These are phyloP conservation scores for Trametes meyenii DNA, from an alignment of 768 basidiomycete genomes.

Conservation along the genomic window DNA sequence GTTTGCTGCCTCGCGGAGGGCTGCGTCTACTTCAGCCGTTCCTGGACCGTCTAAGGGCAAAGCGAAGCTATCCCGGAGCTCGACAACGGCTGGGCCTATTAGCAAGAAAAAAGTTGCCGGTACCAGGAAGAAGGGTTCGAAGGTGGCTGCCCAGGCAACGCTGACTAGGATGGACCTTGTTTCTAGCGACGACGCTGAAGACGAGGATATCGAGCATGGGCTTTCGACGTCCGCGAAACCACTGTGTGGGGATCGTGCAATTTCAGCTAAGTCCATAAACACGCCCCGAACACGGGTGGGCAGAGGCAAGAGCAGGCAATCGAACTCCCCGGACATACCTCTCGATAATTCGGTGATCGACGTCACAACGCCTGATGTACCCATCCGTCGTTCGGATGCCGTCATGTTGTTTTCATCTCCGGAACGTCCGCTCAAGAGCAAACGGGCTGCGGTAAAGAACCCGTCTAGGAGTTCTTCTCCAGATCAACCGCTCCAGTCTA, in stretches of 20 bases:
- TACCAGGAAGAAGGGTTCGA: neutral
- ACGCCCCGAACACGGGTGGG: neutral
- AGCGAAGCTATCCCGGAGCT: conserved; percentile 25
- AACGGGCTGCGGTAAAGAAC: neutral
- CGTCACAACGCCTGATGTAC: conserved; percentile 34
- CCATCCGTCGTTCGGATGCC: conserved; percentile 13
- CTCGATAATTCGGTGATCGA: conserved; percentile 34
- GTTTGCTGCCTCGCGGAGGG: conserved; percentile 46
- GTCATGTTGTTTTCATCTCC: conserved; percentile 13
- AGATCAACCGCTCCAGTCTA: conserved; percentile 9
- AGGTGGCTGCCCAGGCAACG: conserved; percentile 26
- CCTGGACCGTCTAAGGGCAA: conserved; percentile 35
- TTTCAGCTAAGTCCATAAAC: neutral
- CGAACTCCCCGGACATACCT: conserved; percentile 32
- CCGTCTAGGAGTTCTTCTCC: conserved; percentile 16
- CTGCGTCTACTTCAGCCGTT: conserved; percentile 49
- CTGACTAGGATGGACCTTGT: conserved; percentile 47
- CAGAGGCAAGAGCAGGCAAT: neutral
- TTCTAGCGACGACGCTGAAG: conserved; percentile 55
- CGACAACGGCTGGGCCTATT: conserved; percentile 5
- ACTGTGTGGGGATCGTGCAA: neutral
- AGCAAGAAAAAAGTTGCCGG: conserved; percentile 25
- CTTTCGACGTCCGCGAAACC: conserved; percentile 24
- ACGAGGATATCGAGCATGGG: conserved; percentile 57
- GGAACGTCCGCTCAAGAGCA: conserved; percentile 9